Percentiles rank a stretch among this genome's conserved stretches.
These are phyloP conservation scores for Rhizophora apiculata DNA, from an alignment of 345 rosid species.

Conservation along the genomic window DNA sequence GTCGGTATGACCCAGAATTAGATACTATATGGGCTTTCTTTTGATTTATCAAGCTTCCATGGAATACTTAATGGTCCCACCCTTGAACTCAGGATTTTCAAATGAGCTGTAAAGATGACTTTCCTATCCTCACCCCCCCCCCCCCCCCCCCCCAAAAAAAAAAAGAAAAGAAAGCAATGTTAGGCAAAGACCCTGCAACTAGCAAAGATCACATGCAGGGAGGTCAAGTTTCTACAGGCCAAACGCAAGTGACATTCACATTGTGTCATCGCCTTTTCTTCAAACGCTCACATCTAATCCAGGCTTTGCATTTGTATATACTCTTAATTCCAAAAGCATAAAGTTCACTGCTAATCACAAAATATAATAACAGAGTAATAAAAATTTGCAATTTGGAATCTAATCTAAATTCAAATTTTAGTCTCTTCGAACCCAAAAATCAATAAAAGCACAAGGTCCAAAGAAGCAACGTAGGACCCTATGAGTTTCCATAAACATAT, in stretches of 20 bases:
- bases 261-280: neutral
- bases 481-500: too few species aligned
- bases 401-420: too few species aligned
- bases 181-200: slow-evolving; percentile 8
- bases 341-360: too few species aligned
- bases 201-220: slow-evolving; percentile 27
- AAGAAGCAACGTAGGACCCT: too few species aligned
- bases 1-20: neutral
- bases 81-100: slow-evolving; percentile 1
- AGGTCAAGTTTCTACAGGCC: slow-evolving; percentile 19
- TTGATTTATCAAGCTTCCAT: neutral
- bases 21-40: neutral
- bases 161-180: slow-evolving; percentile 4
- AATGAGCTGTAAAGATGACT: slow-evolving; percentile 19
- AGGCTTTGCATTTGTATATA: neutral
- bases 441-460: neutral
- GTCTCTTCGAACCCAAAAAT: too few species aligned
- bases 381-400: too few species aligned
- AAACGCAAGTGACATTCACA: slow-evolving; percentile 25
- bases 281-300: slow-evolving; percentile 17
- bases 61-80: slow-evolving; percentile 1
- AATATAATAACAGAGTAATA: too few species aligned
- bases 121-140: neutral
- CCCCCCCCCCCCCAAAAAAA: neutral
- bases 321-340: neutral